phyloP scores from a whole-genome alignment of 495 filamentous ascomycete species.

The Penicillium robsamsonii region DNA sequence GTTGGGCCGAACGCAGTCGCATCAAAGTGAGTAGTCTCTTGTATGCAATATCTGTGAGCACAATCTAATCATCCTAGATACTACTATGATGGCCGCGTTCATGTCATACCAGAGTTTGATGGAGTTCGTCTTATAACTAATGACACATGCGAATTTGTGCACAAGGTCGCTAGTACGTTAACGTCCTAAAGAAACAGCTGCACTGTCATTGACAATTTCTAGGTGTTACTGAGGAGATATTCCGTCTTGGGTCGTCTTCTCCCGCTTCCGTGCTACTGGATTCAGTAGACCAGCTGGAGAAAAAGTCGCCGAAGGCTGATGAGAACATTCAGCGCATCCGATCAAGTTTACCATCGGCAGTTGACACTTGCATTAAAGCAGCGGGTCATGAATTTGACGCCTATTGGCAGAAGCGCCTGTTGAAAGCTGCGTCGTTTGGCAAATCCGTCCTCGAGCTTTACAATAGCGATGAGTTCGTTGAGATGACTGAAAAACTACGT shows the following conservation, averaged over 20 bases:
- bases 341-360: conserved; percentile 80
- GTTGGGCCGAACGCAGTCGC: conserved; percentile 80
- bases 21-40: conserved; percentile 50
- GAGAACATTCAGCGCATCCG: conserved; percentile 95
- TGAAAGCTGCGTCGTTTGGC: conserved; percentile 94
- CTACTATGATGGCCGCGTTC: conserved; percentile 87
- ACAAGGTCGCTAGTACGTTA: conserved; percentile 72
- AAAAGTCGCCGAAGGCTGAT: conserved; percentile 93
- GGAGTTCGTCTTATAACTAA: conserved; percentile 85
- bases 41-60: neutral
- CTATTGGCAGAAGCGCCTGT: conserved; percentile 90
- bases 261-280: conserved; percentile 89
- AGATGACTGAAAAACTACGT: conserved; percentile 92
- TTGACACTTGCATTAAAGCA: conserved; percentile 86
- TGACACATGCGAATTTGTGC: conserved; percentile 90
- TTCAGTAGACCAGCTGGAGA: conserved; percentile 86
- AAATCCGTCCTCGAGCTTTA: conserved; percentile 97
- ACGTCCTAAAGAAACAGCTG: neutral
- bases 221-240: conserved; percentile 83
- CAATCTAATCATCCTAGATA: conserved; percentile 50
- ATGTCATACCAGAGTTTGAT: conserved; percentile 85
- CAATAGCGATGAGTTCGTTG: conserved; percentile 96
- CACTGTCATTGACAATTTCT: neutral
- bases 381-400: conserved; percentile 87
- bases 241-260: conserved; percentile 79